Conservation (phyloP, 805 yeast species). For the Soucietia sequanensis region DNA sequence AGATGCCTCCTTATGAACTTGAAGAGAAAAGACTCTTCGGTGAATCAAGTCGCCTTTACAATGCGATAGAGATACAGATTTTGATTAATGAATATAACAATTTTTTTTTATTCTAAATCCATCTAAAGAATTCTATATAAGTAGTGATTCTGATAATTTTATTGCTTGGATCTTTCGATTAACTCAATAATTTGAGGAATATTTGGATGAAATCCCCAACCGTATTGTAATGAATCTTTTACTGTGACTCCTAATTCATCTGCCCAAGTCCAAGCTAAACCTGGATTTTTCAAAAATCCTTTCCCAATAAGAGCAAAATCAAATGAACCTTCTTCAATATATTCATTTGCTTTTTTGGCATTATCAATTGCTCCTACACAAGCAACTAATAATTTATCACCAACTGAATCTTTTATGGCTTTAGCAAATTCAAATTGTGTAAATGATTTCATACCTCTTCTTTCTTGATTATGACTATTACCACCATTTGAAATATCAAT, state of each 20-base stretch:
- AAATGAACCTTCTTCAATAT: conserved; percentile 40
- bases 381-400: conserved; percentile 41
- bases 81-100: too few species aligned
- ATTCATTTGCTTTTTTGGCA: conserved; percentile 35
- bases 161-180: conserved; percentile 14
- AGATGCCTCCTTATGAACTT: too few species aligned
- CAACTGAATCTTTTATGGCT: conserved; percentile 43
- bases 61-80: too few species aligned
- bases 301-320: conserved; percentile 51
- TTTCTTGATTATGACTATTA: conserved; percentile 27
- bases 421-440: conserved; percentile 40
- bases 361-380: conserved; percentile 46
- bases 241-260: conserved; percentile 44
- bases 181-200: conserved; percentile 15
- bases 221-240: conserved; percentile 29
- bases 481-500: conserved; percentile 60
- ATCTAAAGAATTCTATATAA: too few species aligned
- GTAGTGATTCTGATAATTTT: too few species aligned
- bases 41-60: too few species aligned
- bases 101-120: too few species aligned
- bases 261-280: conserved; percentile 51
- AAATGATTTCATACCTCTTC: conserved; percentile 26
- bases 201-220: conserved; percentile 19
- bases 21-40: too few species aligned
- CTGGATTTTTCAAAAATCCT: conserved; percentile 48